Evolutionary conservation across 805 yeast genomes (phyloP).

Genomic region (Nakazawaea ernobii): DNA sequence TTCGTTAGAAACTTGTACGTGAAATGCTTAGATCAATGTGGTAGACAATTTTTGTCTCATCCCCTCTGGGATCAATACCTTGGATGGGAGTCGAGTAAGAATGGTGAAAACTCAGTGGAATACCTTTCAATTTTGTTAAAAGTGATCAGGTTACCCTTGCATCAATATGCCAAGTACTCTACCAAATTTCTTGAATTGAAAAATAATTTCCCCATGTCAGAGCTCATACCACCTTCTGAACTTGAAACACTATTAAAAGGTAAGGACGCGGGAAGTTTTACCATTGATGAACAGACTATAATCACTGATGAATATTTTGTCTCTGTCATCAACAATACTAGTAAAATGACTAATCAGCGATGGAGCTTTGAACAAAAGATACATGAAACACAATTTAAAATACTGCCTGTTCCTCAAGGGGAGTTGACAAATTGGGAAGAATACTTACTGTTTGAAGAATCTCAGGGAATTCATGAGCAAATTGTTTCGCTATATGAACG

Average conservation of each 20-base stretch:
- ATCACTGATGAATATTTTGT: constrained; percentile 39
- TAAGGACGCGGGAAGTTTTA: constrained; percentile 19
- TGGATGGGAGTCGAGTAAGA: constrained; percentile 44
- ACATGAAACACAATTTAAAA: constrained; percentile 50
- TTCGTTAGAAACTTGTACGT: constrained; percentile 38
- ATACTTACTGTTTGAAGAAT: constrained; percentile 50
- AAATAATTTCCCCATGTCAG: constrained; percentile 28
- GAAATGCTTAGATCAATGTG: constrained; percentile 46
- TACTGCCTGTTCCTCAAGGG: constrained; percentile 36
- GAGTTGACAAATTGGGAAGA: constrained; percentile 51
- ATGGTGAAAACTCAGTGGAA: constrained; percentile 29
- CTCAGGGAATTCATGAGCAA: constrained; percentile 21
- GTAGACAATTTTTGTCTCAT: constrained; percentile 72
- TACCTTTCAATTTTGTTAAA: constrained; percentile 36
- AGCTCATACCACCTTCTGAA: constrained; percentile 23
- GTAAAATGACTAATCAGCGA: constrained; percentile 45
- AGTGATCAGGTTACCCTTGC: constrained; percentile 60
- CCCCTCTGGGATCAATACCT: constrained; percentile 77
- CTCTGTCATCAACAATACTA: constrained; percentile 39
- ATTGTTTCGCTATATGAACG: constrained; percentile 60
- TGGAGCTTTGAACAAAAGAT: constrained; percentile 74
- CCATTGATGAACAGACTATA: constrained; percentile 33
- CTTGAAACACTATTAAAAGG: constrained; percentile 23
- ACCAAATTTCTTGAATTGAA: constrained; percentile 37
- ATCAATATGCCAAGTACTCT: constrained; percentile 79